A percentile compares a stretch with the other conserved stretches of the same genome.
These are phyloP conservation scores for Podospora conica DNA, from an alignment of 495 filamentous ascomycete genomes.

Conservation along the genomic window DNA sequence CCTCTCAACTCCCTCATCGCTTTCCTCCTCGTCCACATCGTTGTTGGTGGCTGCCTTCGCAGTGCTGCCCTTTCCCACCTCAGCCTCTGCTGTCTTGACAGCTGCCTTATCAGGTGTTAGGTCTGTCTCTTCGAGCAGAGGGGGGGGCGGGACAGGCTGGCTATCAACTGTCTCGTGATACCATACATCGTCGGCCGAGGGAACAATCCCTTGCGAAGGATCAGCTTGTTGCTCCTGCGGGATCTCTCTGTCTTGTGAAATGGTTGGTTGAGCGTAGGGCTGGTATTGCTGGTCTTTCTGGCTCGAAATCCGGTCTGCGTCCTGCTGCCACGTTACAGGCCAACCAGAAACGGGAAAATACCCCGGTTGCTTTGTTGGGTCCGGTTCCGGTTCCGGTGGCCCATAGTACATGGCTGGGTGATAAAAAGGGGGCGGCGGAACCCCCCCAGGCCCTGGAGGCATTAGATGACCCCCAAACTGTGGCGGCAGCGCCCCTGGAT, in stretches of 20 bases:
- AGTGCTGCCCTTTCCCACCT: neutral
- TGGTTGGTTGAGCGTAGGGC: neutral
- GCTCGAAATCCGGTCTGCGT: neutral
- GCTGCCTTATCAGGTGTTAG: neutral
- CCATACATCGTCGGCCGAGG: neutral
- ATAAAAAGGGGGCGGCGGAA: neutral
- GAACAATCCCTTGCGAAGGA: neutral
- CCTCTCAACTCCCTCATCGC: neutral
- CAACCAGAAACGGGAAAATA: neutral
- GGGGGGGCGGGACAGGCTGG: neutral
- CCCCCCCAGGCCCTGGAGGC: no score
- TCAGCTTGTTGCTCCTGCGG: neutral
- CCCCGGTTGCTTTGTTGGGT: neutral
- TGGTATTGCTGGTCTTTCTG: neutral
- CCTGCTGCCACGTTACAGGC: neutral
- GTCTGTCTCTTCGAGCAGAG: neutral
- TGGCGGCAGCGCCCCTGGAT: neutral
- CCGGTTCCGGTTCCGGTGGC: neutral
- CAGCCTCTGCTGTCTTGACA: neutral
- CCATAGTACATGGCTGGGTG: neutral
- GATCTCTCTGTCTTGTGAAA: neutral
- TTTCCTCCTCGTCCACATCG: neutral
- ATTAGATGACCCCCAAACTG: neutral
- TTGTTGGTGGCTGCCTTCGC: neutral
- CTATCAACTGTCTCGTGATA: neutral